Percentiles rank a stretch among this genome's conserved stretches.
Evolutionary conservation across 805 yeast genomes (phyloP).

Genomic region (Metschnikowia baotianmanensis): DNA sequence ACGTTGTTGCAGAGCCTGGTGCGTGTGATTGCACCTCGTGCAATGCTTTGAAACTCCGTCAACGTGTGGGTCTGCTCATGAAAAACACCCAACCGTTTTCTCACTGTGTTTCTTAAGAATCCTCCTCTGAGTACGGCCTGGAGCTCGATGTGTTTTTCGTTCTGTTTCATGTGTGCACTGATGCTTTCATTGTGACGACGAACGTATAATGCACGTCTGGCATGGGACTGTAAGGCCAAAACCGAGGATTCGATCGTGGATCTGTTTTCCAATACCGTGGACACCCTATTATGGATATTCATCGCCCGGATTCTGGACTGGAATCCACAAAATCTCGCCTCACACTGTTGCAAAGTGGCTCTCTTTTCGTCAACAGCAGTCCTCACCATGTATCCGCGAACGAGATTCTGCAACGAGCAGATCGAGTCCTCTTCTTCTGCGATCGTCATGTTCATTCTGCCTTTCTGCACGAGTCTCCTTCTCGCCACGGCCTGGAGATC

Average conservation of each 20-base stretch:
- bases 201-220: slow-evolving; percentile 26
- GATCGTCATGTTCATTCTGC: neutral
- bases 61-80: slow-evolving; percentile 7
- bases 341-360: neutral
- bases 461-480: slow-evolving; percentile 19
- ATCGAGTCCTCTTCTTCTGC: slow-evolving; percentile 3
- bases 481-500: slow-evolving; percentile 41
- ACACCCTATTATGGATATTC: slow-evolving; percentile 19
- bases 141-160: slow-evolving; percentile 24
- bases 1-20: slow-evolving; percentile 42
- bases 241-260: slow-evolving; percentile 22
- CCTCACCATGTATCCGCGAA: slow-evolving; percentile 8
- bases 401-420: slow-evolving; percentile 5
- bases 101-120: slow-evolving; percentile 26
- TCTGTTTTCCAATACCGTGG: slow-evolving; percentile 15
- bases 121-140: slow-evolving; percentile 42
- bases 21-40: slow-evolving; percentile 46
- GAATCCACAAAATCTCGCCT: slow-evolving; percentile 13
- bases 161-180: slow-evolving; percentile 21
- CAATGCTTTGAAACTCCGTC: slow-evolving; percentile 40
- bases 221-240: slow-evolving; percentile 29
- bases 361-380: neutral
- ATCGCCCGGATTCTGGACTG: slow-evolving; percentile 47
- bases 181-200: slow-evolving; percentile 16
- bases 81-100: slow-evolving; percentile 13